Base-by-base conservation (phyloP, 1,139 yeast species). In the Suhomyces wounanorum region DNA sequence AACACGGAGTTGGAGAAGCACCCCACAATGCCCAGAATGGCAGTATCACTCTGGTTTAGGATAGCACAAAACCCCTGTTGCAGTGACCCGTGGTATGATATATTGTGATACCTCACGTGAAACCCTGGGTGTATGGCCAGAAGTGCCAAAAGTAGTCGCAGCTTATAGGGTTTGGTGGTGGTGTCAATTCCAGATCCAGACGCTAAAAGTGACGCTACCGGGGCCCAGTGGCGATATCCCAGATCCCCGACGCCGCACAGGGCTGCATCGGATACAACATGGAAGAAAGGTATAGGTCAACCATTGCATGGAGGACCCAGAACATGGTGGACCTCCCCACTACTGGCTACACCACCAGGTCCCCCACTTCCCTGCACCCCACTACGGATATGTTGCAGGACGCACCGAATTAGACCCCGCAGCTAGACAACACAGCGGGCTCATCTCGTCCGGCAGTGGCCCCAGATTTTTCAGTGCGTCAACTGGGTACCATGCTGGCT, bases 371-470 rank as follows among this genome's bases (percentile, higher is more conserved):
- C 3, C 33, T 11, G 37, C 18, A 14, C 40, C 40, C 40, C 40
- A 37, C 40, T 13, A 3, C 26, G 26, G 16, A 18, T 11, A 14
- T 17, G 26, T 13, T 5, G 16, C 18, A 14, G 26, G 16, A 37
- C 16, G 28, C 40, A 37, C 14, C 26, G 17, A 37, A 37, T 37
- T 37, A 16, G 14, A 13, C 40, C 40, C 40, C 40, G 40, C 40
- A 37, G 26, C 40, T 18, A 25, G 14, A 8, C 40, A 26, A 21
- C 40, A 37, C 14, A 6, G 40, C 40, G 40, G 40, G 26, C 40
- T 18, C 40, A 21, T 37, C 40, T 21, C 40, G 40, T 37, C 40
- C 40, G 40, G 25, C 40, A 11, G 26, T 37, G 39, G 25, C 40
- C 25, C 26, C 26, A 37, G 37, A 33, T 33, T 33, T 16, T 16